phyloP scores from a whole-genome alignment of 768 basidiomycete species.

The Lactarius pseudohatsudake region DNA sequence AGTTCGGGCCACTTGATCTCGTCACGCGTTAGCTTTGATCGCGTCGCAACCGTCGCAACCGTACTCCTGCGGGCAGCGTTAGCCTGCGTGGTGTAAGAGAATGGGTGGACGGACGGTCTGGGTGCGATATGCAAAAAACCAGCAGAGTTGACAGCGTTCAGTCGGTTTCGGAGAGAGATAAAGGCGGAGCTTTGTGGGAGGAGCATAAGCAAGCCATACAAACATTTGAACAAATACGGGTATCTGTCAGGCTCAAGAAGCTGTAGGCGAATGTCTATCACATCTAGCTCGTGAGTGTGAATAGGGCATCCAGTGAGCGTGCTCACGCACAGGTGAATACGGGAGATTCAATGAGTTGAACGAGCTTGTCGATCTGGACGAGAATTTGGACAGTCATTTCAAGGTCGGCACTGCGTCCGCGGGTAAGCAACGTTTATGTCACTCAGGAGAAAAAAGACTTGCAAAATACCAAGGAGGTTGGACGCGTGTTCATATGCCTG shows the following conservation, averaged over 20 bases:
- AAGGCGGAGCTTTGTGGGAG: slow-evolving; percentile 97
- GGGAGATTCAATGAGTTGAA: slow-evolving; percentile 96
- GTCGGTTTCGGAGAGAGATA: slow-evolving; percentile 86
- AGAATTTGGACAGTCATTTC: slow-evolving; percentile 94
- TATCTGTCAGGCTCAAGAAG: slow-evolving; percentile 96
- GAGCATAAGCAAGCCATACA: slow-evolving; percentile 96
- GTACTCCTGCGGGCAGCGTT: slow-evolving; percentile 21
- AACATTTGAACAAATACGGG: slow-evolving; percentile 94
- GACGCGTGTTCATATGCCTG: slow-evolving; percentile 99
- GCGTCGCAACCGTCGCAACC: slow-evolving; percentile 44
- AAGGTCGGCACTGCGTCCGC: slow-evolving; percentile 73
- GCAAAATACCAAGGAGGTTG: slow-evolving; percentile 95
- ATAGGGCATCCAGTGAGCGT: not conserved
- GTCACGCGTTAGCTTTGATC: slow-evolving; percentile 77
- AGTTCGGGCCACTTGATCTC: slow-evolving; percentile 99
- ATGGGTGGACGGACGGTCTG: slow-evolving; percentile 58
- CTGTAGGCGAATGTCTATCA: slow-evolving; percentile 79
- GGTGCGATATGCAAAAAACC: slow-evolving; percentile 92
- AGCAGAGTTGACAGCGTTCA: slow-evolving; percentile 93
- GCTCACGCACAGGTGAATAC: slow-evolving; percentile 86
- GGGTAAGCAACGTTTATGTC: not conserved
- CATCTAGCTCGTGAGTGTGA: slow-evolving; percentile 13
- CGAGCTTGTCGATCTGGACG: slow-evolving; percentile 96
- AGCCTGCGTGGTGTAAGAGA: slow-evolving; percentile 6
- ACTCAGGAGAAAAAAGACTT: slow-evolving; percentile 34